phyloP scores from a whole-genome alignment of 129 eudicot species.

The Sambucus nigra region DNA sequence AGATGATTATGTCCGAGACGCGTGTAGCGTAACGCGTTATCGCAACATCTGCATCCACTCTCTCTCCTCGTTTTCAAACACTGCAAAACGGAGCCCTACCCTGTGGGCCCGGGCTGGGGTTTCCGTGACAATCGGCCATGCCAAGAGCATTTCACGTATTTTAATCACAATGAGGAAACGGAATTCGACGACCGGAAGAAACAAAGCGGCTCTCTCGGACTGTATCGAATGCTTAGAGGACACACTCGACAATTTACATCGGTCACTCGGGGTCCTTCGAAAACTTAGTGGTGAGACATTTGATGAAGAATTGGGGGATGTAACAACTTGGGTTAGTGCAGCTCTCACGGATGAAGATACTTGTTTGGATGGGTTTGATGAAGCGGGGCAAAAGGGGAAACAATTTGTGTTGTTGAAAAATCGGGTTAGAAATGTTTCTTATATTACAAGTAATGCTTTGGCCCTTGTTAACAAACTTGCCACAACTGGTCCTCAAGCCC shows the following conservation, averaged over 20 bases:
- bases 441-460: conserved; percentile 79
- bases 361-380: conserved; percentile 76
- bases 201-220: conserved; percentile 42
- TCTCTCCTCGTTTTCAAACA: conserved; percentile 50
- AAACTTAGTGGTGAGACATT: conserved; percentile 31
- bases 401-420: conserved; percentile 19
- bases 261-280: conserved; percentile 58
- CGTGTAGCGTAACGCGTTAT: conserved; percentile 68
- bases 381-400: conserved; percentile 24
- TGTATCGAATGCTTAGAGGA: conserved; percentile 59
- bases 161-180: conserved; percentile 21
- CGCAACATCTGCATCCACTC: conserved; percentile 52
- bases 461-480: conserved; percentile 82
- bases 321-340: conserved; percentile 84
- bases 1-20: conserved; percentile 44
- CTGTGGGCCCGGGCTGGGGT: conserved; percentile 92
- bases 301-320: conserved; percentile 46
- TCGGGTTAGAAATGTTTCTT: conserved; percentile 41
- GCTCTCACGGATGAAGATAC: conserved; percentile 85
- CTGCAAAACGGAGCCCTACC: conserved; percentile 51
- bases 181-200: conserved; percentile 25
- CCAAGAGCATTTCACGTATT: conserved; percentile 35
- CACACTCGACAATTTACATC: conserved; percentile 56
- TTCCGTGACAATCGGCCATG: conserved; percentile 70
- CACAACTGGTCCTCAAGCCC: conserved; percentile 40